Base-by-base conservation (phyloP, 2,329 filamentous ascomycete species). In the Pyrenochaeta sp. region DNA sequence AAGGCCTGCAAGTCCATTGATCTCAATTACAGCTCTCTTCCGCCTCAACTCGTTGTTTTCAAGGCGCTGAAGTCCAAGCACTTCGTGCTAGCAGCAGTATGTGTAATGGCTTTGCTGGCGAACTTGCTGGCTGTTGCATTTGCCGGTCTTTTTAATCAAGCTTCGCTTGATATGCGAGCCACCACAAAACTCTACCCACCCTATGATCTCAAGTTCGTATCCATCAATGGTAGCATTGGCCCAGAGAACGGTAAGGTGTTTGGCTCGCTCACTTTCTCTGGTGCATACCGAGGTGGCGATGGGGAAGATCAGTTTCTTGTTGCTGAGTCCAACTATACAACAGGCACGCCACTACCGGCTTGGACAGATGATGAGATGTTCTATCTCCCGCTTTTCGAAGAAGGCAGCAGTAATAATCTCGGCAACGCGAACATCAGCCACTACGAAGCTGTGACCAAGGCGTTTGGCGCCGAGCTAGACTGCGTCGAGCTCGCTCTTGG, bases 101-200 rank as follows among this genome's bases (percentile, higher is more conserved):
- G 85, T 52, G 5, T 72, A 0, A 80, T 84, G 54, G 79, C 83
- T 0, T 57, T 88, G 0, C 69, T 86, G 0, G 79, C 82, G 0
- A 88, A 89, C 46, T 47, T 87, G 0, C 76, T 89, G 0, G 81
- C 86, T 0, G 77, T 88, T 2, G 78, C 83, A 0, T 74, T 88
- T 0, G 78, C 82, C 53, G 82, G 81, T 0, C 59, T 89, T 0
- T 84, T 88, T 53, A 76, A 81, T 24, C 80, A 85, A 12, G 50
- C 59, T 0, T 54, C 61, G 0, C 54, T 66, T 2, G 25, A 53
- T 1, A 58, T 76, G 5, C 46, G 49, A 8, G 49, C 54, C 5
- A 15, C 58, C 0, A 42, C 48, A 0, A 52, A n/a, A 0, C 64
- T 74, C 5, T n/a, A 50, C 0, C 43, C 45, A 0, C 62, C 63